A percentile compares a stretch with the other conserved stretches of the same genome.
phyloP scores from a whole-genome alignment of 2,329 filamentous ascomycete species.

The Aspergillus fischeri region DNA sequence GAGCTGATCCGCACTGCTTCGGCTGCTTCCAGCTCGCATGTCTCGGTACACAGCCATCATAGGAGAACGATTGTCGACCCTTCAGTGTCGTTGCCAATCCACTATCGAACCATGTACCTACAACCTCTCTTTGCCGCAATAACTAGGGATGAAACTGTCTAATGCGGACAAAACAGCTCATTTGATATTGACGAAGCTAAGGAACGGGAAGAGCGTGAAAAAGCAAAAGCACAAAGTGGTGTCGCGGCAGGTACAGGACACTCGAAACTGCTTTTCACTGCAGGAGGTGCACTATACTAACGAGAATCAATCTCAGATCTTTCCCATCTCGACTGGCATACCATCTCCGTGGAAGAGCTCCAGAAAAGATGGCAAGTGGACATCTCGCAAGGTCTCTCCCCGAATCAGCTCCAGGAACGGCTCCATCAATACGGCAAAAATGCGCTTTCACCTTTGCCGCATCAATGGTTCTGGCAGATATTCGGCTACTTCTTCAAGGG shows the following conservation, averaged over 20 bases:
- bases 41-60: conserved; percentile 11
- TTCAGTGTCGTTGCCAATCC: conserved; percentile 23
- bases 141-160: background rate
- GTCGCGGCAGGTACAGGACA: conserved; percentile 42
- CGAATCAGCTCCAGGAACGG: conserved; percentile 53
- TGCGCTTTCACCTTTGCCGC: conserved; percentile 61
- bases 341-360: conserved; percentile 55
- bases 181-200: conserved; percentile 56
- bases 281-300: background rate
- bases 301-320: conserved; percentile 43
- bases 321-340: conserved; percentile 61
- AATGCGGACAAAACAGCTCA: conserved; percentile 32
- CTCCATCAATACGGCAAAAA: conserved; percentile 63
- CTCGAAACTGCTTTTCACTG: background rate
- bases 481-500: conserved; percentile 72
- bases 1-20: conserved; percentile 5
- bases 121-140: background rate
- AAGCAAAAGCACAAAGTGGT: conserved; percentile 42
- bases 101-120: conserved; percentile 29
- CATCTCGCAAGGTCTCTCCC: conserved; percentile 55
- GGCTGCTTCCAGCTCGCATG: conserved; percentile 4
- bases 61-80: conserved; percentile 20
- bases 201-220: conserved; percentile 41
- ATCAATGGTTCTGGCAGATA: conserved; percentile 54
- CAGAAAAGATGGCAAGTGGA: conserved; percentile 57